Evolutionary conservation across 441 rosid genomes (phyloP).

Genomic region (Euphorbia corollata): DNA sequence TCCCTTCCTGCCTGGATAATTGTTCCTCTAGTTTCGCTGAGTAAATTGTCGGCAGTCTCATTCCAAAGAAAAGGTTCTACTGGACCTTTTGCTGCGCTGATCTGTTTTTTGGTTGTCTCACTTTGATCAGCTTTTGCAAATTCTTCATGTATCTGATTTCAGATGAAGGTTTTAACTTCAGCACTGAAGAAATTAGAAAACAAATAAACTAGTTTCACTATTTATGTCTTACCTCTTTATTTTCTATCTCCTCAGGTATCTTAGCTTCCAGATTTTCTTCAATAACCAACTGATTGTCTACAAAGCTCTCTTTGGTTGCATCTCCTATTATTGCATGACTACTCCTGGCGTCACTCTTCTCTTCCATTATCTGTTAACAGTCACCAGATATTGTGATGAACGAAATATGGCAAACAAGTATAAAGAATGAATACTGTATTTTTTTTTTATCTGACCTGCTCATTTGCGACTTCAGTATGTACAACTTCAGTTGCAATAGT

Average conservation of each 20-base stretch:
- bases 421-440: neutral
- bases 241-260: constrained; percentile 8
- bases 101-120: constrained; percentile 21
- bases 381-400: constrained; percentile 10
- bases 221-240: constrained; percentile 26
- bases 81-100: constrained; percentile 21
- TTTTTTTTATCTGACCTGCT: constrained; percentile 40
- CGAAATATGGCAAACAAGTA: neutral
- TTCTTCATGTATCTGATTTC: constrained; percentile 22
- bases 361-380: constrained; percentile 29
- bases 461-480: constrained; percentile 23
- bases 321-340: constrained; percentile 22
- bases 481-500: constrained; percentile 25
- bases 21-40: constrained; percentile 15
- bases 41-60: neutral
- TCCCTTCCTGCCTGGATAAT: constrained; percentile 11
- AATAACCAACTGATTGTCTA: constrained; percentile 22
- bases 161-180: constrained; percentile 16
- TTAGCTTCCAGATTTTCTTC: constrained; percentile 21
- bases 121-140: constrained; percentile 20
- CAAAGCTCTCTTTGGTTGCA: constrained; percentile 19
- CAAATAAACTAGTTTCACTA: neutral
- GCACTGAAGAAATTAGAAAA: constrained; percentile 1
- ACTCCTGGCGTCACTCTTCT: constrained; percentile 23
- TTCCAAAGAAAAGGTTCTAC: constrained; percentile 20